phyloP scores from a whole-genome alignment of 2,329 filamentous ascomycete genomes.

The Aureobasidium musti region DNA sequence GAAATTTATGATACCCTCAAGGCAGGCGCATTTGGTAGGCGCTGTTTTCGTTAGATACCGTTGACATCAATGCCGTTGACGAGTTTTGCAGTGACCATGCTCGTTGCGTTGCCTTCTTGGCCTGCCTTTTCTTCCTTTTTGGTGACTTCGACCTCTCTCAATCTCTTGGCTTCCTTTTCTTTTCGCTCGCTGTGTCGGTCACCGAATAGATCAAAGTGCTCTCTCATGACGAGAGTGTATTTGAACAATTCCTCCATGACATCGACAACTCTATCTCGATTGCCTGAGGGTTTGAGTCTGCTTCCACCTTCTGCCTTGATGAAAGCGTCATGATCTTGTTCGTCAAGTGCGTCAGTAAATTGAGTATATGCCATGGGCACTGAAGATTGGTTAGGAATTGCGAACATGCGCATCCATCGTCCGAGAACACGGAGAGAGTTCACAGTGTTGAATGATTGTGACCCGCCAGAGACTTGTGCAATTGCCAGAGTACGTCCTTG shows the following conservation, averaged over 20 bases:
- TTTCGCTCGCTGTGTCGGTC: slow-evolving; percentile 64
- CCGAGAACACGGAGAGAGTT: slow-evolving; percentile 66
- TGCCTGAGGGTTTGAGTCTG: slow-evolving; percentile 57
- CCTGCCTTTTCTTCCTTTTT: slow-evolving; percentile 14
- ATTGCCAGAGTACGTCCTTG: slow-evolving; percentile 66
- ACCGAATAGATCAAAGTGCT: slow-evolving; percentile 61
- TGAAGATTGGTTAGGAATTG: slow-evolving; percentile 66
- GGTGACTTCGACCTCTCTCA: slow-evolving; percentile 15
- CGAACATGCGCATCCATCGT: slow-evolving; percentile 70
- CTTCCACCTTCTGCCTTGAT: slow-evolving; percentile 46
- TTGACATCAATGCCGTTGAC: slow-evolving; percentile 20
- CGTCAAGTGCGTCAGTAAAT: slow-evolving; percentile 55
- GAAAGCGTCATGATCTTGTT: slow-evolving; percentile 34
- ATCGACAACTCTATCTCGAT: slow-evolving; percentile 63
- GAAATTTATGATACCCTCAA: slow-evolving; percentile 4
- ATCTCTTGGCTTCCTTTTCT: slow-evolving; percentile 42
- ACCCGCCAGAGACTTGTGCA: slow-evolving; percentile 64
- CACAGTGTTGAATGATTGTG: slow-evolving; percentile 67
- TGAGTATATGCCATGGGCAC: slow-evolving; percentile 65
- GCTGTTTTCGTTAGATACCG: neutral
- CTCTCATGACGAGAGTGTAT: slow-evolving; percentile 65
- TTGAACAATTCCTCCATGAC: slow-evolving; percentile 72
- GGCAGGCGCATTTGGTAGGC: neutral
- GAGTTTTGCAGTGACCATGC: slow-evolving; percentile 4
- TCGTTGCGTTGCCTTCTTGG: slow-evolving; percentile 2